Percentiles rank a stretch among this genome's conserved stretches.
Conservation (phyloP, 1,284 basidiomycete species). For the Jaminaea rosea region DNA sequence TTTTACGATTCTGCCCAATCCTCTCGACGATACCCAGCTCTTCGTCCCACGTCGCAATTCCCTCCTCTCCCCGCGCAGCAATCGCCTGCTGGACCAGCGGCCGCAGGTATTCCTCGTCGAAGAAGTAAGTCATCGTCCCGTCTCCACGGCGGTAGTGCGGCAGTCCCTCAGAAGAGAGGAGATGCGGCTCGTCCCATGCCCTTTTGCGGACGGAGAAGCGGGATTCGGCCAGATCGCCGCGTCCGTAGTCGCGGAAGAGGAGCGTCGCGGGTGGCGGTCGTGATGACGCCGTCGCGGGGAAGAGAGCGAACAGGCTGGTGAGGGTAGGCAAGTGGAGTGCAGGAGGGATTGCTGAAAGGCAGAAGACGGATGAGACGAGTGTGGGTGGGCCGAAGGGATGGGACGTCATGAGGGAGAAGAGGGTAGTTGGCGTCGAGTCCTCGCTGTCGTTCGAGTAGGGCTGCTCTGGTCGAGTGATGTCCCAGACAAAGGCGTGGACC, state of each 20-base stretch:
- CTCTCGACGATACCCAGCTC: constrained; percentile 22
- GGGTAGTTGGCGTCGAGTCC: too few species aligned
- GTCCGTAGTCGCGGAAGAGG: constrained; percentile 47
- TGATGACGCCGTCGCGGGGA: background rate
- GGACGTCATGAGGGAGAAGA: too few species aligned
- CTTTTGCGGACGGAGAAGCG: constrained; percentile 45
- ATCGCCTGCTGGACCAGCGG: background rate
- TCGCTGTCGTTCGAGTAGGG: background rate
- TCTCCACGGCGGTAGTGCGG: constrained; percentile 47
- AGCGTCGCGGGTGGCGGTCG: constrained; percentile 13
- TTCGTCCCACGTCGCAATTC: constrained; percentile 21
- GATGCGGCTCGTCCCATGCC: constrained; percentile 40
- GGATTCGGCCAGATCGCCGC: constrained; percentile 45
- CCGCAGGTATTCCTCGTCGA: constrained; percentile 31
- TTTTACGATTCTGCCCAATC: constrained; percentile 27
- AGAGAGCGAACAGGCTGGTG: constrained; percentile 13
- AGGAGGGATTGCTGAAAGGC: constrained; percentile 36
- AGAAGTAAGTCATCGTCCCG: constrained; percentile 48
- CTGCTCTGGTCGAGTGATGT: constrained; percentile 21
- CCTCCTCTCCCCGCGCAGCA: constrained; percentile 4
- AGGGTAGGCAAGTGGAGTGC: constrained; percentile 25
- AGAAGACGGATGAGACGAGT: constrained; percentile 9
- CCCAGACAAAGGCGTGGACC: constrained; percentile 46
- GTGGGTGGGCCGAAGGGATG: constrained; percentile 10
- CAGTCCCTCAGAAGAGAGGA: constrained; percentile 29